Conservation (phyloP, 768 basidiomycete species). For the Leccinellum rugosiceps region DNA sequence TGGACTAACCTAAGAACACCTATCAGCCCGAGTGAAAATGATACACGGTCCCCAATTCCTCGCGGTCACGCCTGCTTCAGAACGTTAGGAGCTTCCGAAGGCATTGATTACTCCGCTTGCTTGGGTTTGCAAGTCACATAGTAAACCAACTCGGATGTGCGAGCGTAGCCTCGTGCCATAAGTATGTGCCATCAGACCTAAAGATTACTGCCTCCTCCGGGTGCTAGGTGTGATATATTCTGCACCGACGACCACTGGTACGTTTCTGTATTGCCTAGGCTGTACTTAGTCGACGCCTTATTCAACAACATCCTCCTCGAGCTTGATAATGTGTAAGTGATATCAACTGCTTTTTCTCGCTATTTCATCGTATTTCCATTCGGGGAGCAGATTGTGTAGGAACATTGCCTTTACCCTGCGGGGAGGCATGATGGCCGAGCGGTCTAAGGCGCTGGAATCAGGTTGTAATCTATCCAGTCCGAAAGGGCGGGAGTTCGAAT, state of each 20-base stretch:
- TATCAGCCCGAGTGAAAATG: too few species aligned
- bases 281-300: not conserved
- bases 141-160: not conserved
- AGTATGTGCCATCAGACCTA: not conserved
- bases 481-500: slow-evolving; percentile 36
- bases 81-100: not conserved
- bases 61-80: too few species aligned
- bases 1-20: too few species aligned
- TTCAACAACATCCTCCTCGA: not conserved
- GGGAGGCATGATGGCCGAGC: slow-evolving; percentile 48
- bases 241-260: not conserved
- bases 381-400: not conserved
- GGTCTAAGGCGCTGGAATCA: slow-evolving; percentile 60
- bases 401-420: too few species aligned
- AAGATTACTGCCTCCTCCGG: not conserved
- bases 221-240: not conserved
- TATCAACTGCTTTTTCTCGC: not conserved
- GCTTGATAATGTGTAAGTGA: not conserved
- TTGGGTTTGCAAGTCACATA: not conserved
- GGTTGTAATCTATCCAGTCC: slow-evolving; percentile 31
- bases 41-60: too few species aligned
- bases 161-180: too few species aligned
- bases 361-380: not conserved
- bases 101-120: not conserved
- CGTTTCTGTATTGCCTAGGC: not conserved